A percentile compares a stretch with the other conserved stretches of the same genome.
Evolutionary conservation across 805 yeast species (phyloP).

Genomic region (Yamadazyma ubonensis): DNA sequence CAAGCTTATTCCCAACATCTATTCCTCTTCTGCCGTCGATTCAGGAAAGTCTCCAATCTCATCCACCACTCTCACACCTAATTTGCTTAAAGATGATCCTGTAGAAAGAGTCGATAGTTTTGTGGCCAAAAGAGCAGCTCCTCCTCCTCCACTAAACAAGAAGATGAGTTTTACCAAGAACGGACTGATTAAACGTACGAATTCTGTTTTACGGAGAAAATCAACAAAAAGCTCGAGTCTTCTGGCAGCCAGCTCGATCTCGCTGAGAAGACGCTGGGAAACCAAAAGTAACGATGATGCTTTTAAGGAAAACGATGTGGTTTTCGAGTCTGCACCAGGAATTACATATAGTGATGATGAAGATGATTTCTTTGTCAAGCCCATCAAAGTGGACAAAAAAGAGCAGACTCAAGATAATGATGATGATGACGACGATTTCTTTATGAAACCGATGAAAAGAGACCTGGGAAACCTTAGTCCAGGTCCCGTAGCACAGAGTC

Average conservation of each 20-base stretch:
- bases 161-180: constrained; percentile 11
- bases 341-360: constrained; percentile 25
- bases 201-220: constrained; percentile 9
- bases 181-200: constrained; percentile 7
- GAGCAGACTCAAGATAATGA: constrained; percentile 4
- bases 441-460: constrained; percentile 45
- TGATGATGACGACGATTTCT: constrained; percentile 49
- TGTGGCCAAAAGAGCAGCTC: constrained; percentile 70
- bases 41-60: constrained; percentile 31
- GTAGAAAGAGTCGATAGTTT: constrained; percentile 28
- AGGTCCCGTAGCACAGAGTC: neutral
- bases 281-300: constrained; percentile 35
- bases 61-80: constrained; percentile 33
- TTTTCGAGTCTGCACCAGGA: constrained; percentile 71
- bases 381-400: constrained; percentile 19
- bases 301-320: constrained; percentile 68
- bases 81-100: constrained; percentile 25
- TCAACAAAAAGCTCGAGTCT: constrained; percentile 15
- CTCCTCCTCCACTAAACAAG: constrained; percentile 55
- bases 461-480: constrained; percentile 3
- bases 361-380: constrained; percentile 33
- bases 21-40: constrained; percentile 29
- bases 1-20: constrained; percentile 35
- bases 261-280: constrained; percentile 12
- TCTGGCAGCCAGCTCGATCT: constrained; percentile 9